Evolutionary conservation across 306 rosid genomes (phyloP).

Genomic region (Cicer chorassanicum): DNA sequence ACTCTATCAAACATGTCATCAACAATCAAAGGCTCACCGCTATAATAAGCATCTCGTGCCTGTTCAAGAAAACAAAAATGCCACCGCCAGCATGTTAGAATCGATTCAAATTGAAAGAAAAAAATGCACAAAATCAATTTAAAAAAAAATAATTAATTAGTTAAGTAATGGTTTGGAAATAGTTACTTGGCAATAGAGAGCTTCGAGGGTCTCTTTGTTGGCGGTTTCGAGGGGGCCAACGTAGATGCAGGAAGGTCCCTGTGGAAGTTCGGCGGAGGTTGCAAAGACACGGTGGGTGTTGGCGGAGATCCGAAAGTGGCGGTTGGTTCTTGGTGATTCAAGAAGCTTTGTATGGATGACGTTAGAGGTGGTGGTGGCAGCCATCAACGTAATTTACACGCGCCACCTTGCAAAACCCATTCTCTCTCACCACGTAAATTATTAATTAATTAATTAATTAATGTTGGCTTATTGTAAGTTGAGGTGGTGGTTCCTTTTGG

Average conservation of each 20-base stretch:
- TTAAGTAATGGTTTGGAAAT: too few relatives aligned
- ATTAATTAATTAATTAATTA: too few relatives aligned
- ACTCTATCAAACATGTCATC: slow-evolving; percentile 96
- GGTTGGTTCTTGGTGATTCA: neutral
- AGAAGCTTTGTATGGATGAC: neutral
- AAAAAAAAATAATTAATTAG: too few relatives aligned
- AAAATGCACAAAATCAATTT: too few relatives aligned
- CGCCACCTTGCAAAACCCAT: too few relatives aligned
- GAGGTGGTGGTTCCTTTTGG: too few relatives aligned
- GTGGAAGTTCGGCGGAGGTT: slow-evolving; percentile 51
- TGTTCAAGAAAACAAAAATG: neutral
- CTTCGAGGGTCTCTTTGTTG: slow-evolving; percentile 83
- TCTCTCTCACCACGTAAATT: too few relatives aligned
- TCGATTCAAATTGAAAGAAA: too few relatives aligned
- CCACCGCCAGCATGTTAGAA: slow-evolving; percentile 2
- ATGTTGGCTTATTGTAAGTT: too few relatives aligned
- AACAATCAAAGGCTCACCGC: slow-evolving; percentile 85
- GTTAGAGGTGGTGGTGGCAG: neutral
- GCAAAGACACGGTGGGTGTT: slow-evolving; percentile 33
- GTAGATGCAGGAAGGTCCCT: slow-evolving; percentile 67
- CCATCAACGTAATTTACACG: neutral
- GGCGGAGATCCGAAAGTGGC: slow-evolving; percentile 31
- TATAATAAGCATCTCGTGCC: slow-evolving; percentile 93
- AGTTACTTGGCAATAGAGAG: slow-evolving; percentile 71
- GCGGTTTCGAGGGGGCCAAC: slow-evolving; percentile 85